Base-by-base conservation (phyloP, 345 rosid species). In the Pugionium cornutum region DNA sequence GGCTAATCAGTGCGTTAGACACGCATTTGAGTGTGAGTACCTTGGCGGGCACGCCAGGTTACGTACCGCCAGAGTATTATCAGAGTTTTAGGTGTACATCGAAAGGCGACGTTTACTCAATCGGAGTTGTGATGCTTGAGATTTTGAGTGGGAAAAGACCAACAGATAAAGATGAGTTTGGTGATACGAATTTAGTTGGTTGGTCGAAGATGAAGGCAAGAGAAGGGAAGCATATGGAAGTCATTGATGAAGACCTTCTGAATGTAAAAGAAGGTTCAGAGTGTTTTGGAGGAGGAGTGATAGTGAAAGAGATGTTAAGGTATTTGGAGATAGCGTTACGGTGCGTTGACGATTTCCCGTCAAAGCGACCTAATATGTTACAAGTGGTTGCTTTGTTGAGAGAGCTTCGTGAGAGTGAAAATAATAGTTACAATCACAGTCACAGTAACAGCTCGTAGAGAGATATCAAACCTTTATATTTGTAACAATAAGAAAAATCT, bases 1-100 rank as follows among this genome's bases (percentile, higher is more conserved):
- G 98, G 79, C 83, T 92, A 44, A 92, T 92, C 33, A 92, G 97
- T 7, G 98, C 97, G 4, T 84, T 92, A 0, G 98, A 92, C 81
- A 92, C 97, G 2, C 98, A 92, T 71, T 77, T 92, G 53, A 92
- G 98, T 28, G 98, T 92, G 1, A 89, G 97, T 81, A 92, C 97
- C 37, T 84, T 92, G 11, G 97, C 98, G 0, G 98, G 98, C 18
- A 92, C 98, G 1, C 98, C 98, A 0, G 98, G 98, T 7, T 92
- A 92, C 34, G 97, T 92, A 6, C 98, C 98, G 0, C 97, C 98
- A 0, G 98, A 92, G 53, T 92, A 92, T 70, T 92, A 92, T 80
- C 98, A 92, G 62, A 92, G 98, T 78, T 92, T 92, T 68, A 63
- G 98, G 45, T 92, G 98, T 82, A 92, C 97, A 0, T 84, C 97